These are phyloP conservation scores for Ogataea nakhonphanomensis DNA, from an alignment of 805 yeast genomes.

Conservation along the genomic window DNA sequence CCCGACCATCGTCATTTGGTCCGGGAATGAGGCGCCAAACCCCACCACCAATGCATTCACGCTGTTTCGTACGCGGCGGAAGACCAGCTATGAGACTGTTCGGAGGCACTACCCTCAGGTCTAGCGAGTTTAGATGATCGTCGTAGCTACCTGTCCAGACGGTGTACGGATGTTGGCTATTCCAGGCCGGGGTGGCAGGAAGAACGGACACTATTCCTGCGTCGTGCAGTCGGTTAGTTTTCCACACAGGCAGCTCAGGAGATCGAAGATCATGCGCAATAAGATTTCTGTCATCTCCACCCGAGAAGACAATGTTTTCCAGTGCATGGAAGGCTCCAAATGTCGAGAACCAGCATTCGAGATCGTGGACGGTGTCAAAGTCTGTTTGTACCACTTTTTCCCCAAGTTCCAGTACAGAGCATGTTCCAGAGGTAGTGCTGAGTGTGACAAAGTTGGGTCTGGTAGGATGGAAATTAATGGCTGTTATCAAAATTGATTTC, in stretches of 20 bases:
- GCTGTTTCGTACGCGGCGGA: conserved; percentile 46
- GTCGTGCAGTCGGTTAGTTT: conserved; percentile 59
- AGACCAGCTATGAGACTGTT: conserved; percentile 41
- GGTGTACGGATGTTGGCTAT: conserved; percentile 37
- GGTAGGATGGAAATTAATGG: conserved; percentile 54
- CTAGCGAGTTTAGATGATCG: conserved; percentile 68
- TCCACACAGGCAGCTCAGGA: conserved; percentile 34
- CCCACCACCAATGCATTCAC: conserved; percentile 77
- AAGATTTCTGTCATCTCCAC: conserved; percentile 84
- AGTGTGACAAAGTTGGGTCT: conserved; percentile 39
- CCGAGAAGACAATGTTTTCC: conserved; percentile 64
- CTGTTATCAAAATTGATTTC: conserved; percentile 51
- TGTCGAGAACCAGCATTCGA: conserved; percentile 88
- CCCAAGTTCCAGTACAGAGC: conserved; percentile 40
- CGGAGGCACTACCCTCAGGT: conserved; percentile 53
- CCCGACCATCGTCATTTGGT: conserved; percentile 41
- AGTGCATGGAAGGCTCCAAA: conserved; percentile 58
- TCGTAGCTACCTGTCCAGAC: conserved; percentile 93
- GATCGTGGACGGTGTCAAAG: conserved; percentile 48
- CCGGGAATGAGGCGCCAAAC: conserved; percentile 86
- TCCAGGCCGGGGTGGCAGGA: conserved; percentile 45
- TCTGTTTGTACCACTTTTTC: conserved; percentile 11
- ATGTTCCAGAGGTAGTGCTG: conserved; percentile 68
- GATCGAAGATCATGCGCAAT: conserved; percentile 68
- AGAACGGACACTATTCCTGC: conserved; percentile 91